These are phyloP conservation scores for Crithidia brevicula DNA, from an alignment of 208 protist species.

Conservation along the genomic window DNA sequence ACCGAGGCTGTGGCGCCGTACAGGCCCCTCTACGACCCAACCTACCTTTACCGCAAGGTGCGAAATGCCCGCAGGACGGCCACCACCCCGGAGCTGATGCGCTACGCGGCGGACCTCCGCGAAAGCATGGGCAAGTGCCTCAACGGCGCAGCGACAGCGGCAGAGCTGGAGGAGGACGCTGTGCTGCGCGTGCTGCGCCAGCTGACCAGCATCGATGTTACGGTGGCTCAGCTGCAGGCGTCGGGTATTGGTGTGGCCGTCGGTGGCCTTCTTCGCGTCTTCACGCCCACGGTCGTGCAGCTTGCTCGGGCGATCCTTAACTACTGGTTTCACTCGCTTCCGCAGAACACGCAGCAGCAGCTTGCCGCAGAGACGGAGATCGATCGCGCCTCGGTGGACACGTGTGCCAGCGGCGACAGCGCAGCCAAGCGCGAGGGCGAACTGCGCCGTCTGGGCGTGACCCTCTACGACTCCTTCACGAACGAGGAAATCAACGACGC, in stretches of 20 bases:
- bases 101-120: constrained; percentile 23
- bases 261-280: constrained; percentile 49
- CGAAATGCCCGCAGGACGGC: constrained; percentile 31
- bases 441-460: constrained; percentile 63
- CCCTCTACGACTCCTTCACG: constrained; percentile 66
- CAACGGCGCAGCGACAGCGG: constrained; percentile 11
- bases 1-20: constrained; percentile 30
- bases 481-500: constrained; percentile 72
- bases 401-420: constrained; percentile 36
- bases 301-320: constrained; percentile 65
- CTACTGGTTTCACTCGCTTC: constrained; percentile 80
- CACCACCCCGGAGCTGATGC: constrained; percentile 31
- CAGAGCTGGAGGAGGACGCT: constrained; percentile 28
- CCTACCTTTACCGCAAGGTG: constrained; percentile 47
- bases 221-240: constrained; percentile 60
- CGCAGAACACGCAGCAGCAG: constrained; percentile 37
- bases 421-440: constrained; percentile 23
- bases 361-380: constrained; percentile 47
- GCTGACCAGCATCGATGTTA: constrained; percentile 48
- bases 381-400: constrained; percentile 55
- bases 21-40: constrained; percentile 33
- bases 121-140: constrained; percentile 5
- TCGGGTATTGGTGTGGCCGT: constrained; percentile 64
- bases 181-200: constrained; percentile 48
- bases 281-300: constrained; percentile 39